Evolutionary conservation across 176 grass and related monocot genomes (phyloP), one percentile per base, ranked within the genome.

Genomic region (sorghum (Sorghum bicolor)): DNA sequence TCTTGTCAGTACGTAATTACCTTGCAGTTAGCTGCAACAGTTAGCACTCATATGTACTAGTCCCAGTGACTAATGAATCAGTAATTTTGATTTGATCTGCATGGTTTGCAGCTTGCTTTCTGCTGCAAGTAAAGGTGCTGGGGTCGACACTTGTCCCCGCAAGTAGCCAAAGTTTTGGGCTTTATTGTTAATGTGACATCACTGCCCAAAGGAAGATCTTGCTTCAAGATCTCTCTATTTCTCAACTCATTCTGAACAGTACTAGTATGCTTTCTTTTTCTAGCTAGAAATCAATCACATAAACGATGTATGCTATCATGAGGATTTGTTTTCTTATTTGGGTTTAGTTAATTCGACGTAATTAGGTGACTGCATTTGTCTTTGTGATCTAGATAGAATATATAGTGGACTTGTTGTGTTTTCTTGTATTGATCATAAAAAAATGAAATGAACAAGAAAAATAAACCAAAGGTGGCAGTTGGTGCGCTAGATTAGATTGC

Each of bases 111-210:
- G 9, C 61, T 84, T 66, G 79, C 72, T 82, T 82, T 86, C 57
- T 82, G 72, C 73, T 72, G 74, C 73, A 86, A 67, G 58, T 82
- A 90, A 86, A 86, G 88, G 44, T 36, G 60, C 22, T 64, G 77
- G 44, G 87, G 13, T 60, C 79, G 52, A 39, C 74, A 74, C 75
- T 82, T 76, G 71, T 85, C 62, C 48, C 50, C 78, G 74, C 79
- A 83, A 79, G 29, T 67, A 83, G 79, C 79, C 61, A 90, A 90
- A 90, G 84, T 73, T 68, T 39, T 60, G 60, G 79, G 74, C 88
- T 90, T 90, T 90, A 86, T 38, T 86, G 45, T 60, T 83, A 90
- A 86, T 86, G 84, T 90, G 84, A 90, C 84, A 86, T 86, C 88
- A 90, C 88, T 86, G 67, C 36, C 37, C 84, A 86, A 90, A 90